phyloP scores from a whole-genome alignment of 768 basidiomycete species.

The Mrakia hoshinonis region DNA sequence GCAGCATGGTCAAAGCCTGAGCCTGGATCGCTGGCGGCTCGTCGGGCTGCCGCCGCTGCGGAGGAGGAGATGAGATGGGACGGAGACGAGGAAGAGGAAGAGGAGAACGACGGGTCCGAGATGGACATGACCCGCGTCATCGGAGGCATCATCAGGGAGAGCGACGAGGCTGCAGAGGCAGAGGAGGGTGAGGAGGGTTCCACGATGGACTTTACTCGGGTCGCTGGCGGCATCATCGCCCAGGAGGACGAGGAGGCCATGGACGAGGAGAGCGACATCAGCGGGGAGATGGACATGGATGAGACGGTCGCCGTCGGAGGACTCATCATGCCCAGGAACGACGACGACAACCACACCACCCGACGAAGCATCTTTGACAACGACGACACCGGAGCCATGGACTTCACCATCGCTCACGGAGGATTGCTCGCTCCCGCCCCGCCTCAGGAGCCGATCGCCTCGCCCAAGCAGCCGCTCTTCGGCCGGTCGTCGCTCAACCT shows the following conservation, averaged over 20 bases:
- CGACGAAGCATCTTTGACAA: constrained; percentile 20
- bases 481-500: not conserved
- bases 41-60: constrained; percentile 7
- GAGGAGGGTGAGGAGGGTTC: not conserved
- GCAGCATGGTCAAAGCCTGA: constrained; percentile 12
- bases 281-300: constrained; percentile 40
- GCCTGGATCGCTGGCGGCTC: not conserved
- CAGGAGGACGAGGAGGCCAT: constrained; percentile 17
- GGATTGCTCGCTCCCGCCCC: not conserved
- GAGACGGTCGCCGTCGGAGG: constrained; percentile 41
- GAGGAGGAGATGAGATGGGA: constrained; percentile 11
- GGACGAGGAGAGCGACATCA: constrained; percentile 17
- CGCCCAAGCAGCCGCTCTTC: not conserved
- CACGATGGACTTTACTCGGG: constrained; percentile 16
- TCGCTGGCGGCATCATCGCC: constrained; percentile 7
- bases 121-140: constrained; percentile 14
- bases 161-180: constrained; percentile 6
- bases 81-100: constrained; percentile 3
- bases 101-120: not conserved
- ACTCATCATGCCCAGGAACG: constrained; percentile 35
- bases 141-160: constrained; percentile 7
- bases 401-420: constrained; percentile 31
- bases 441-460: not conserved
- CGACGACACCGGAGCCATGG: constrained; percentile 30
- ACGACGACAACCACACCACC: constrained; percentile 29